A percentile compares a stretch with the other conserved stretches of the same genome.
Conservation (phyloP, 257 asterid species). For the Primulina tabacum region DNA sequence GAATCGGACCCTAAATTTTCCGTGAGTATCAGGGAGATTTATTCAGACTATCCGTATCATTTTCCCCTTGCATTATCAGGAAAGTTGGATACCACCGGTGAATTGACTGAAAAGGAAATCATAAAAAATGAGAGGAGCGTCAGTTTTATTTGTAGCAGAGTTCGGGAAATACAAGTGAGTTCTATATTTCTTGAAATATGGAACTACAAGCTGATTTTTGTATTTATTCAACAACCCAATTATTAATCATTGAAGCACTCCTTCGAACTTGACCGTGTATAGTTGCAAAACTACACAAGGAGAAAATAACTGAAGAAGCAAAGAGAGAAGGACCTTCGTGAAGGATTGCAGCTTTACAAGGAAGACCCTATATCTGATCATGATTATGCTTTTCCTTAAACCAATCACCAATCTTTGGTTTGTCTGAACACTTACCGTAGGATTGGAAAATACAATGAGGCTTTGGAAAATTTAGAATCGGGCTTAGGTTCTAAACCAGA, state of each 20-base stretch:
- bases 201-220: neutral
- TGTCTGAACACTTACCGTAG: conserved; percentile 29
- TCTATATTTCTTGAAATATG: conserved; percentile 1
- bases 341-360: conserved; percentile 83
- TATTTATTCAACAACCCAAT: neutral
- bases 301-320: conserved; percentile 66
- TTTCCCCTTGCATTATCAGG: conserved; percentile 39
- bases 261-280: conserved; percentile 15
- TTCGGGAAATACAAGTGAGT: conserved; percentile 89
- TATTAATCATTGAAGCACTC: neutral
- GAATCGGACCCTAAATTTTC: too few species aligned
- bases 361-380: conserved; percentile 31
- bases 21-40: too few species aligned
- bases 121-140: conserved; percentile 82
- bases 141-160: conserved; percentile 65
- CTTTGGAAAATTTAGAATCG: conserved; percentile 82
- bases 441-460: conserved; percentile 72
- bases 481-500: conserved; percentile 86
- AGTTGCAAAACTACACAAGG: conserved; percentile 65
- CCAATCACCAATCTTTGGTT: neutral
- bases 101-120: conserved; percentile 81
- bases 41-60: neutral
- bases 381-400: neutral
- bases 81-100: conserved; percentile 60
- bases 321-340: conserved; percentile 75